Base-by-base conservation (phyloP, 306 rosid genomes). In the Gleditsia sinensis region DNA sequence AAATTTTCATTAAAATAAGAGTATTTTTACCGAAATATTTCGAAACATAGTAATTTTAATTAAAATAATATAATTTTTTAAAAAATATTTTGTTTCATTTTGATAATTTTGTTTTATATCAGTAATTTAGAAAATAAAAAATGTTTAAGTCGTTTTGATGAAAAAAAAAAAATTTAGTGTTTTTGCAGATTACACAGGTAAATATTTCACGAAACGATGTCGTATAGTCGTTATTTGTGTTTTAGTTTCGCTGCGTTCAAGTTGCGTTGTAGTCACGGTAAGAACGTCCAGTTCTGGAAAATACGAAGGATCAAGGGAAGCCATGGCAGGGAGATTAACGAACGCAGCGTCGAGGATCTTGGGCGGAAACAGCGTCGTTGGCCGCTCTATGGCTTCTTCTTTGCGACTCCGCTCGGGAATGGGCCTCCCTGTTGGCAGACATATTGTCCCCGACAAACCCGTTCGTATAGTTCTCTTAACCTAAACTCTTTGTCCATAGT, bases 371-470 rank as follows among this genome's bases (percentile, higher is more conserved):
- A 91, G 97, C 59, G 90, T 95, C 48, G 96, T 92, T 28, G 40
- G 27, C 63, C 88, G 98, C 71, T 95, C 97, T 20, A 80, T 78
- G 7, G 83, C 88, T 25, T 88, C 96, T 27, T 90, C 99, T 40
- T 92, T 95, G 10, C 93, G 92, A 53, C 87, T 83, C 34, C 91
- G 97, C 10, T 72, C 91, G 73, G 98, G 98, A 75, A 90, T 90
- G 96, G 96, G 99, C 59, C 90, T 86, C 51, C 98, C 99, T 3
- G 93, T 83, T 67, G 98, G 99, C 76, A 90, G 81, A 61, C 97
- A 88, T 56, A 72, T 87, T 53, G 96, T 95, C 72, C 99, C 99
- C 12, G 84, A 95, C 83, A 88, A 82, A 10, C 97, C 99, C 33
- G 97, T 92, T 25, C 40, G 82, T 60, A 51, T 16, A 3, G 9